phyloP scores from a whole-genome alignment of 306 rosid species.

The Acmispon strigosus region DNA sequence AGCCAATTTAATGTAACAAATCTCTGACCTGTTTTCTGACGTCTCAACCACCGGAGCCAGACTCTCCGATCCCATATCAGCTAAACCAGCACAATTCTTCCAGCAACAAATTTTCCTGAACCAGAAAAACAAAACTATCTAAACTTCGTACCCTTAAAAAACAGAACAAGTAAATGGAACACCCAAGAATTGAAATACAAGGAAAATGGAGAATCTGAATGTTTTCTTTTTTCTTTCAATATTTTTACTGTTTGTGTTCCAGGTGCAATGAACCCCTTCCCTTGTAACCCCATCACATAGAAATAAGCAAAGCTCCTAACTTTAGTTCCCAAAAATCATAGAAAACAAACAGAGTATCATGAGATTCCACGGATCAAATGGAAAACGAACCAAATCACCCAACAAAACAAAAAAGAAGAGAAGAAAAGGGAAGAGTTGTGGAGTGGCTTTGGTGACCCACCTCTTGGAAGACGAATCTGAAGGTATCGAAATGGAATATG shows the following conservation, averaged over 20 bases:
- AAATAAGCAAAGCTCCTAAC: background rate
- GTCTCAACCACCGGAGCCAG: conserved; percentile 36
- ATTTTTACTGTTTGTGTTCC: background rate
- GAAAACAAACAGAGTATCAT: background rate
- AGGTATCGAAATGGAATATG: conserved; percentile 7
- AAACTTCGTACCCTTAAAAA: background rate
- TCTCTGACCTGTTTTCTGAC: conserved; percentile 33
- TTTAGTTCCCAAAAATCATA: background rate
- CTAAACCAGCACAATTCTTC: conserved; percentile 10
- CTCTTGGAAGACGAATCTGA: background rate
- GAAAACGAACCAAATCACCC: background rate
- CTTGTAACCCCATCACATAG: background rate
- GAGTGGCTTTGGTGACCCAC: conserved; percentile 2
- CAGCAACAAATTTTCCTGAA: conserved; percentile 22
- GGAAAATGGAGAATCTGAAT: background rate
- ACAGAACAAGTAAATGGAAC: background rate
- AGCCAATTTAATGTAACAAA: background rate
- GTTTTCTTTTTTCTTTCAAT: background rate
- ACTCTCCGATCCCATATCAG: conserved; percentile 51
- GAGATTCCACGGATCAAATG: conserved; percentile 9
- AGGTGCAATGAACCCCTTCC: background rate
- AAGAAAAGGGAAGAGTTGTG: background rate
- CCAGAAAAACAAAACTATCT: background rate
- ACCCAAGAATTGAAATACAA: background rate
- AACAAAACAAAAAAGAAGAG: background rate